Percentiles rank a stretch among this genome's conserved stretches.
Conservation (phyloP, 371 early-diverging fungal species). For the Syncephalis plumigaleata region DNA sequence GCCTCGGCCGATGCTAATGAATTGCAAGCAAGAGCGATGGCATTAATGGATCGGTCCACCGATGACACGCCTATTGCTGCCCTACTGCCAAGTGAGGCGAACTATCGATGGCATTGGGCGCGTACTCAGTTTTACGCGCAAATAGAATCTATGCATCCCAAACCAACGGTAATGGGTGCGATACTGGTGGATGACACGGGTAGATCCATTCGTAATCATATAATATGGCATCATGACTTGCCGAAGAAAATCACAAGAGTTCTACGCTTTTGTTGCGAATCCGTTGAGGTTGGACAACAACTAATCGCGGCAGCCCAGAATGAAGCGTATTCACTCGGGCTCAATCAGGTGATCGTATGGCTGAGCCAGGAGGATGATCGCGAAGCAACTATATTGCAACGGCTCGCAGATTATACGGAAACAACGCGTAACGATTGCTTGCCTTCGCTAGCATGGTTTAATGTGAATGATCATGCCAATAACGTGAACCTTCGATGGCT, state of each 20-base stretch:
- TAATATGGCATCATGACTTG: constrained; percentile 3
- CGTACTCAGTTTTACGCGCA: constrained; percentile 2
- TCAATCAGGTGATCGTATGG: constrained; percentile 1
- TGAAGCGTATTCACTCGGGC: not conserved
- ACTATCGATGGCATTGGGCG: constrained; percentile 4
- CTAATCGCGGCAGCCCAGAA: constrained; percentile 1
- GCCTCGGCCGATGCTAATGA: constrained; percentile 1
- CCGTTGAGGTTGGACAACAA: not conserved
- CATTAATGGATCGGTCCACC: not conserved
- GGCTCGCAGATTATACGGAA: no score
- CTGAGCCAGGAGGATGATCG: no score
- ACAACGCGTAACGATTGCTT: no score
- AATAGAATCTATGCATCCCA: not conserved
- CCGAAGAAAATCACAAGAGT: not conserved
- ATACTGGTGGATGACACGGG: not conserved
- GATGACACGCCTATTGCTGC: not conserved
- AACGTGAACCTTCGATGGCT: no score
- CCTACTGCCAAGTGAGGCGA: constrained; percentile 1
- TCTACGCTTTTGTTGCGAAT: constrained; percentile 1
- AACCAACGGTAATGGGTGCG: constrained; percentile 1
- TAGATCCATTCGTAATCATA: not conserved
- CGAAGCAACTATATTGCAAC: no score
- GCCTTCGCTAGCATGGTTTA: no score
- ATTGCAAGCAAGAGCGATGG: not conserved
- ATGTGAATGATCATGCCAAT: not conserved